Percentiles rank a stretch among this genome's conserved stretches.
Conservation (phyloP, 208 protist genomes). For the Leishmania tarentolae region DNA sequence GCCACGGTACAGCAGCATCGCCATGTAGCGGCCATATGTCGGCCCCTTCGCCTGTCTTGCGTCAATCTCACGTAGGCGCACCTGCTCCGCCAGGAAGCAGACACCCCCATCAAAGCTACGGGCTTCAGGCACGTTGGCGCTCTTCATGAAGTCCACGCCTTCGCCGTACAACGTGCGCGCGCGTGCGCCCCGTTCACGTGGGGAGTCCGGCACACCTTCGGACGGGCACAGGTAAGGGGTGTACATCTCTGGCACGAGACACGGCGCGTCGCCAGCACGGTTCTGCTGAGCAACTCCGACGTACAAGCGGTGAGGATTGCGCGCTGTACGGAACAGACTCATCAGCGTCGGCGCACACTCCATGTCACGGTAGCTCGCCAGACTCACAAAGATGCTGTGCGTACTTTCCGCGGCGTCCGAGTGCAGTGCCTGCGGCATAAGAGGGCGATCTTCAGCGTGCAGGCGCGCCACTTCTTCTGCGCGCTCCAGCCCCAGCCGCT, state of each 20-base stretch:
- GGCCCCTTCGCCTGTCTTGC: slow-evolving; percentile 64
- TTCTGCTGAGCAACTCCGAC: slow-evolving; percentile 90
- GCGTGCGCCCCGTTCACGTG: slow-evolving; percentile 12
- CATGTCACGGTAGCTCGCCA: slow-evolving; percentile 89
- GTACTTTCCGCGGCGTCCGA: slow-evolving; percentile 14
- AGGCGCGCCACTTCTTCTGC: slow-evolving; percentile 22
- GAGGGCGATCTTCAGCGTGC: slow-evolving; percentile 12
- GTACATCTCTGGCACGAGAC: slow-evolving; percentile 42
- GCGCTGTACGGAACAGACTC: slow-evolving; percentile 67
- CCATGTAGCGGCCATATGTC: slow-evolving; percentile 80
- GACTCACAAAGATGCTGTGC: slow-evolving; percentile 85
- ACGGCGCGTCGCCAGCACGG: slow-evolving; percentile 40
- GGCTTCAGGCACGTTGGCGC: neutral
- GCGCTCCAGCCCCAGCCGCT: slow-evolving; percentile 7
- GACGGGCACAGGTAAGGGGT: slow-evolving; percentile 24
- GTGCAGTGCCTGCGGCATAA: slow-evolving; percentile 20
- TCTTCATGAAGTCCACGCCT: slow-evolving; percentile 2
- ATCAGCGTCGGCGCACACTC: slow-evolving; percentile 81
- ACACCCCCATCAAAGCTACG: slow-evolving; percentile 23
- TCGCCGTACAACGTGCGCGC: slow-evolving; percentile 3
- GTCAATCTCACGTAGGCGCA: slow-evolving; percentile 55
- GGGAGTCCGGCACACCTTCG: neutral
- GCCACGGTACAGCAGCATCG: slow-evolving; percentile 83
- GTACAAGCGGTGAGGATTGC: slow-evolving; percentile 68
- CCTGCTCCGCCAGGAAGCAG: slow-evolving; percentile 60